phyloP scores from a whole-genome alignment of 129 eudicot genomes.

The Scalesia atractyloides region DNA sequence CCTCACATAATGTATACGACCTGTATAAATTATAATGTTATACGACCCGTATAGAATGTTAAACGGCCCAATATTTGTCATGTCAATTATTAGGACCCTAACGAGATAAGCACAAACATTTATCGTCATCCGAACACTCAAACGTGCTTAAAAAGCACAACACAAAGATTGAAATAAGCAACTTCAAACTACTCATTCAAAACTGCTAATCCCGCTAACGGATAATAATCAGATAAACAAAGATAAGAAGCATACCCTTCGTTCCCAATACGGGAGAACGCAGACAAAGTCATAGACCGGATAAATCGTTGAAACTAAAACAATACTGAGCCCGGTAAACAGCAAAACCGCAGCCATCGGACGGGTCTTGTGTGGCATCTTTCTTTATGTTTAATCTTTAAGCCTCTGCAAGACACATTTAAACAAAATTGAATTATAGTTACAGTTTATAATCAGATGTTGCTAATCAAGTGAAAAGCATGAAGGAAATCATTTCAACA shows the following conservation, averaged over 20 bases:
- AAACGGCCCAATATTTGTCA: no score
- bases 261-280: slow-evolving; percentile 84
- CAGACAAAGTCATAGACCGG: slow-evolving; percentile 91
- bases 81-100: no score
- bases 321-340: slow-evolving; percentile 77
- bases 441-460: background rate
- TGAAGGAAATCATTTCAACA: background rate
- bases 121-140: background rate
- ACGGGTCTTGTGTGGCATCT: slow-evolving; percentile 86
- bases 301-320: slow-evolving; percentile 71
- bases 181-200: background rate
- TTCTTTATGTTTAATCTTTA: slow-evolving; percentile 17
- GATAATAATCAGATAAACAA: background rate
- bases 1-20: no score
- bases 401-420: background rate
- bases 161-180: background rate
- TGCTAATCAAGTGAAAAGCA: background rate
- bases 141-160: background rate
- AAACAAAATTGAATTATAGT: background rate
- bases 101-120: no score
- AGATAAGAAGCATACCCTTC: slow-evolving; percentile 61
- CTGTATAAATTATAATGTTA: no score
- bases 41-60: no score
- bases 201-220: background rate
- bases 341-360: slow-evolving; percentile 79